A percentile compares a stretch with the other conserved stretches of the same genome.
These are phyloP conservation scores for Rhodotorula sp. DNA, from an alignment of 1,284 basidiomycete species.

Conservation along the genomic window DNA sequence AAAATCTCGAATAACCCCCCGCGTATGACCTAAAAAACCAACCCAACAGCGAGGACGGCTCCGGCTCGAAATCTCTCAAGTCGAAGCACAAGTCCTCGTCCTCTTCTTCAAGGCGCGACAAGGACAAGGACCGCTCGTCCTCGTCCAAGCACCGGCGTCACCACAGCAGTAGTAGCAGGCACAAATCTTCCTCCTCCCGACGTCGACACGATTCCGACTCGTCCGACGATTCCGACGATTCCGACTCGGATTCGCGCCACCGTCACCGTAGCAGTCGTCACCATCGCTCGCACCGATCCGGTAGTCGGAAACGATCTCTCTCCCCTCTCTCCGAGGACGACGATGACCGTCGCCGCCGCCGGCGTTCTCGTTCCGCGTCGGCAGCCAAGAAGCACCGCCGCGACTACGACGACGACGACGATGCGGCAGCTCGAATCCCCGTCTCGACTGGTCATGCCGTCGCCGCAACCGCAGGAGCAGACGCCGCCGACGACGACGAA, in stretches of 20 bases:
- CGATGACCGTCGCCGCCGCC: slow-evolving; percentile 26
- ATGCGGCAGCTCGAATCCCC: not conserved
- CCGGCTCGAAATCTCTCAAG: slow-evolving; percentile 2
- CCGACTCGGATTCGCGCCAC: slow-evolving; percentile 46
- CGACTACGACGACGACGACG: not conserved
- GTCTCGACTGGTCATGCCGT: slow-evolving; percentile 23
- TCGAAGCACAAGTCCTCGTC: slow-evolving; percentile 33
- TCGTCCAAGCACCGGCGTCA: slow-evolving; percentile 14
- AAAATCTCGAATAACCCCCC: slow-evolving; percentile 33
- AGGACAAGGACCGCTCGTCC: slow-evolving; percentile 18
- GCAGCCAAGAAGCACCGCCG: not conserved
- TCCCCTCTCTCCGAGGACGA: slow-evolving; percentile 24
- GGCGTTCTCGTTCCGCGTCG: not conserved
- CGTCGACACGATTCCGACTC: slow-evolving; percentile 49
- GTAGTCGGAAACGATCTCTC: slow-evolving; percentile 47
- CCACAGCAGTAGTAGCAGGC: not conserved
- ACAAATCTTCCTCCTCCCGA: slow-evolving; percentile 49
- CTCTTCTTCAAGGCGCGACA: slow-evolving; percentile 4
- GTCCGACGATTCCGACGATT: slow-evolving; percentile 58
- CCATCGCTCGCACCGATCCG: slow-evolving; percentile 4
- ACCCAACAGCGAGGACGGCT: slow-evolving; percentile 30
- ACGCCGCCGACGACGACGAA: slow-evolving; percentile 51
- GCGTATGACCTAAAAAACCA: slow-evolving; percentile 13
- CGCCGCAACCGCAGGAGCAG: slow-evolving; percentile 35
- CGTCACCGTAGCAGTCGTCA: not conserved